Evolutionary conservation across 495 filamentous ascomycete species (phyloP).

Genomic region (Haplographium delicatum): DNA sequence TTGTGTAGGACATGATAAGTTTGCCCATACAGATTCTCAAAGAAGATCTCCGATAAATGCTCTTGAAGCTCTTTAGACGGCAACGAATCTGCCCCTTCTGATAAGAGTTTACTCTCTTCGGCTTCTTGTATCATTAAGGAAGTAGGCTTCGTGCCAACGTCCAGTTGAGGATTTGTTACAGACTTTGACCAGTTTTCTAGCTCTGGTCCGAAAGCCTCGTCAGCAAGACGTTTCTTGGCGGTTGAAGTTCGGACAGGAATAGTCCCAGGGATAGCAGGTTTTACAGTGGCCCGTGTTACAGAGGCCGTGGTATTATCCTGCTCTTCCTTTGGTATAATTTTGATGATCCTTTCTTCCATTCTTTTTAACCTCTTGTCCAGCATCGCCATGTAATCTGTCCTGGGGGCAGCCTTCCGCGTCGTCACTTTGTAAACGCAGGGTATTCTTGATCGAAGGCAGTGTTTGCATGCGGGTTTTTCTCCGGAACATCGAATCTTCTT

Average conservation of each 20-base stretch:
- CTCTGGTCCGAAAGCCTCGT: constrained; percentile 82
- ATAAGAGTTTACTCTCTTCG: constrained; percentile 67
- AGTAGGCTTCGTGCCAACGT: constrained; percentile 43
- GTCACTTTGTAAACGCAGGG: constrained; percentile 99
- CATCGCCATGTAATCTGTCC: constrained; percentile 99
- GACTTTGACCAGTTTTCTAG: constrained; percentile 75
- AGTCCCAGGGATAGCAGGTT: constrained; percentile 64
- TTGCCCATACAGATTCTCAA: constrained; percentile 94
- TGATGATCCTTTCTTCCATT: constrained; percentile 98
- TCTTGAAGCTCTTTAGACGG: constrained; percentile 89
- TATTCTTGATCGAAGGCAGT: constrained; percentile 88
- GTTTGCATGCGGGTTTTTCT: constrained; percentile 95
- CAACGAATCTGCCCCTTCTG: constrained; percentile 77
- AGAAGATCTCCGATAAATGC: constrained; percentile 91
- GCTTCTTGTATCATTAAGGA: constrained; percentile 57
- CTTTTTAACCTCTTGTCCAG: constrained; percentile 85
- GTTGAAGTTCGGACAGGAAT: constrained; percentile 42
- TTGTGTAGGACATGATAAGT: constrained; percentile 95
- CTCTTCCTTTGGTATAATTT: constrained; percentile 86
- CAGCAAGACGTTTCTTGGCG: constrained; percentile 77
- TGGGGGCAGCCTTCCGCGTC: constrained; percentile 87
- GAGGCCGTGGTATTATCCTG: constrained; percentile 38
- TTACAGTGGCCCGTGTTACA: constrained; percentile 72
- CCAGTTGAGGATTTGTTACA: constrained; percentile 34
- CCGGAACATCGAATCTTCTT: constrained; percentile 99